A percentile compares a stretch with the other conserved stretches of the same genome.
These are phyloP conservation scores for Neurospora sp. DNA, from an alignment of 495 filamentous ascomycete species.

Conservation along the genomic window DNA sequence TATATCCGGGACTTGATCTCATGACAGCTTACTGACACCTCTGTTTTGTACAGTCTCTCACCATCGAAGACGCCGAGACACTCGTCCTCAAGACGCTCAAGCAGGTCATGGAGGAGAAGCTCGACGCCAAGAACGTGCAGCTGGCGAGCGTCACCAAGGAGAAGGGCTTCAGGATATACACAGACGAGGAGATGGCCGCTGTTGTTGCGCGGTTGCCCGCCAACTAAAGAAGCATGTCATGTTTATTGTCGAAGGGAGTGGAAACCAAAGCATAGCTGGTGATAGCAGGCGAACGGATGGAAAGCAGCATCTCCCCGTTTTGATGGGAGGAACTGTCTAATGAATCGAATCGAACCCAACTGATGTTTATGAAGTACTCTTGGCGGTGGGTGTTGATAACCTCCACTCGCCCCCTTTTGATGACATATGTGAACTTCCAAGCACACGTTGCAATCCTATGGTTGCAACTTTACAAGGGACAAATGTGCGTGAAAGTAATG, in stretches of 20 bases:
- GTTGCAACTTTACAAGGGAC: neutral
- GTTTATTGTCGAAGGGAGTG: neutral
- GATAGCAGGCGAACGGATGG: neutral
- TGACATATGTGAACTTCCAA: neutral
- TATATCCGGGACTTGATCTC: neutral
- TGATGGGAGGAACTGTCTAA: neutral
- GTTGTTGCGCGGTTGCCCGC: constrained; percentile 67
- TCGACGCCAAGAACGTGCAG: constrained; percentile 97
- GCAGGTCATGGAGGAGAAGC: constrained; percentile 99
- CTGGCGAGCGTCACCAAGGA: constrained; percentile 96
- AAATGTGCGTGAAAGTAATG: neutral
- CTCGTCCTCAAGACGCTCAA: constrained; percentile 96
- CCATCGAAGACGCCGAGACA: constrained; percentile 84
- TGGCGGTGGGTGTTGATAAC: too few relatives aligned
- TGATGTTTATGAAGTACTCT: neutral
- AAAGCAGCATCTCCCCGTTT: neutral
- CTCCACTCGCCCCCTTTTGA: neutral
- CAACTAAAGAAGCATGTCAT: constrained; percentile 25
- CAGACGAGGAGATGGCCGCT: constrained; percentile 87
- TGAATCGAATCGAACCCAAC: neutral
- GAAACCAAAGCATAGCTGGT: neutral
- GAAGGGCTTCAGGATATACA: constrained; percentile 95
- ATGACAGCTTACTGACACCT: constrained; percentile 5
- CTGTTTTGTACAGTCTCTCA: constrained; percentile 52
- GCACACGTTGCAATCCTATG: neutral